phyloP scores from a whole-genome alignment of 805 yeast species.

The Diddensiella transvaalensis region DNA sequence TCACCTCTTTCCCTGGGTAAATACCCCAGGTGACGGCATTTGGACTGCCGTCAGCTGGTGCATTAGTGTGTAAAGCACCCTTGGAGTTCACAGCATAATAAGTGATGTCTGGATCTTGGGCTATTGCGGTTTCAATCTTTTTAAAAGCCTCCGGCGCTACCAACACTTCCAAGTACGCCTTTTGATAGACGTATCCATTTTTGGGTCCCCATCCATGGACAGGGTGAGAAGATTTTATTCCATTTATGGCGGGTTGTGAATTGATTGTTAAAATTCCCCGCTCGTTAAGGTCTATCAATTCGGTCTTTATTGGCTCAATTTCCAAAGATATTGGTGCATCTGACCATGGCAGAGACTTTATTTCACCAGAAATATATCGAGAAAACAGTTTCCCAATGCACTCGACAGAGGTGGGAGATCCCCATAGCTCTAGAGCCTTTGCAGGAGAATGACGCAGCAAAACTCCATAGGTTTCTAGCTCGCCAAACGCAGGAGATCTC shows the following conservation, averaged over 20 bases:
- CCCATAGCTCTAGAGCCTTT: slow-evolving; percentile 85
- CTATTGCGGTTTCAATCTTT: slow-evolving; percentile 47
- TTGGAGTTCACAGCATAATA: slow-evolving; percentile 71
- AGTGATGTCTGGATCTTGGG: slow-evolving; percentile 51
- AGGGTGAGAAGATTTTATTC: slow-evolving; percentile 64
- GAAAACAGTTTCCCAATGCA: slow-evolving; percentile 65
- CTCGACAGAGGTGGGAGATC: slow-evolving; percentile 57
- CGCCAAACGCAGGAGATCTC: slow-evolving; percentile 95
- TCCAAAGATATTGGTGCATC: slow-evolving; percentile 86
- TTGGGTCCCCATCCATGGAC: slow-evolving; percentile 94
- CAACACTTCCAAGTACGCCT: slow-evolving; percentile 85
- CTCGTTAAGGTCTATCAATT: slow-evolving; percentile 60
- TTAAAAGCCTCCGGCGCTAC: slow-evolving; percentile 55
- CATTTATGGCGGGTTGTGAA: slow-evolving; percentile 92
- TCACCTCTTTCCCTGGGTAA: slow-evolving; percentile 90
- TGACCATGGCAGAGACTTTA: slow-evolving; percentile 86
- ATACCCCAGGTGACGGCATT: slow-evolving; percentile 99
- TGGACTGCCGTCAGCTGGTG: slow-evolving; percentile 69
- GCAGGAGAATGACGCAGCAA: slow-evolving; percentile 73
- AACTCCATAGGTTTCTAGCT: slow-evolving; percentile 75
- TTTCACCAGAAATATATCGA: slow-evolving; percentile 65
- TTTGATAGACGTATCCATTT: slow-evolving; percentile 90
- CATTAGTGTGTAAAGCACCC: slow-evolving; percentile 60
- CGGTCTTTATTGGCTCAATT: slow-evolving; percentile 55
- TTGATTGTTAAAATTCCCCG: slow-evolving; percentile 77